Base-by-base conservation (phyloP, 148 eudicot species). In the Amaranthus hypochondriacus region DNA sequence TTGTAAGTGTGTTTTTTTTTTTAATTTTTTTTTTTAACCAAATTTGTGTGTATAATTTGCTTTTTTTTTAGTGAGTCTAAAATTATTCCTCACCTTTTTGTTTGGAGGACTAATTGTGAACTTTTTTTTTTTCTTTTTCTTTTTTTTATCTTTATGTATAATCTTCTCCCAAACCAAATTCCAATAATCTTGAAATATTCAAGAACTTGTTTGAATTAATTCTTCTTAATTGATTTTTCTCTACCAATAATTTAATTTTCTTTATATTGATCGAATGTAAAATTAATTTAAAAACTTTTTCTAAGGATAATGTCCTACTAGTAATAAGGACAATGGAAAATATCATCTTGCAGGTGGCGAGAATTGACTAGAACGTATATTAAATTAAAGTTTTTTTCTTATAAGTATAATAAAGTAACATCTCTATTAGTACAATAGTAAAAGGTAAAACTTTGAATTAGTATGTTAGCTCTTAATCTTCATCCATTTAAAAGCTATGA, bases 11-110 rank as follows among this genome's bases (percentile, higher is more conserved):
- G 68, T 14, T 12, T 48, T 9, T 48, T 21, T 2, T 18, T n/a
- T 3, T 55, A 54, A 63, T 62, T 62, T 62, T 54, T 14, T 12
- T 48, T 9, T 48, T 4, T 51, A n/a, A 44, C 15, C 13, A 50
- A 65, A 15, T 57, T 66, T 72, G 67, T 65, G 75, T 71, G 73
- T 66, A 55, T 21, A 5, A 68, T 18, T 62, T 53, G n/a, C 21
- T 9, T 43, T 51, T 28, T n/a, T 43, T 54, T 47, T 54, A 49
- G 47, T 68, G 65, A 44, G 6, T 51, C 56, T 13, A 1, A 28
- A 72, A 56, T 66, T 49, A 57, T 61, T 75, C 68, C 75, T 75
- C 15, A 12, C 6, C 57, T 65, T 79, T 79, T 71, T 68, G 21
- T 74, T 15, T 62, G 59, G 58, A 79, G 75, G 63, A 28, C 62